phyloP scores from a whole-genome alignment of 2,329 filamentous ascomycete genomes.

The Ophiostoma sp. region DNA sequence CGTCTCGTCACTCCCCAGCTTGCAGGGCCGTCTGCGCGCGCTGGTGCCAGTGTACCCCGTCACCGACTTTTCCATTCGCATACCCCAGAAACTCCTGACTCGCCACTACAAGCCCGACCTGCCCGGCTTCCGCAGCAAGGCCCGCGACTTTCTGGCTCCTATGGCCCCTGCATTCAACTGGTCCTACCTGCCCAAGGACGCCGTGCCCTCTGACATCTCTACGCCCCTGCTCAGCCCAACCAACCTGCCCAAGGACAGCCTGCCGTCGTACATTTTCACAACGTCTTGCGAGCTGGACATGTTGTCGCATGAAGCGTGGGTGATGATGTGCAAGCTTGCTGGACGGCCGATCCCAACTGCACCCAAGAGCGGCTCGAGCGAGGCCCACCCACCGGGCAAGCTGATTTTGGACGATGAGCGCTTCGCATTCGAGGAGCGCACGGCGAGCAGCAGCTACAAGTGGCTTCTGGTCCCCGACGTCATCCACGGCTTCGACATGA shows the following conservation, averaged over 20 bases:
- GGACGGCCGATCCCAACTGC: constrained; percentile 32
- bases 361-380: constrained; percentile 31
- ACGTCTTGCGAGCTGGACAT: constrained; percentile 44
- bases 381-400: constrained; percentile 28
- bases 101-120: constrained; percentile 37
- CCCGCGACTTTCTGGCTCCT: constrained; percentile 31
- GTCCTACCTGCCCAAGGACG: constrained; percentile 36
- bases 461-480: constrained; percentile 43
- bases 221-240: constrained; percentile 42
- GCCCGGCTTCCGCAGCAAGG: constrained; percentile 29
- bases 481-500: constrained; percentile 39
- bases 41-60: constrained; percentile 40
- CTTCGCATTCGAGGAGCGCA: constrained; percentile 36
- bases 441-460: constrained; percentile 31
- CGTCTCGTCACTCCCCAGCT: constrained; percentile 37
- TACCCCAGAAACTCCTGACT: constrained; percentile 32
- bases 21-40: constrained; percentile 34
- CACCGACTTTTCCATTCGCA: constrained; percentile 36
- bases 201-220: constrained; percentile 28
- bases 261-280: constrained; percentile 42
- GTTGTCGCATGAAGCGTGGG: constrained; percentile 40
- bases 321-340: constrained; percentile 36
- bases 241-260: constrained; percentile 32
- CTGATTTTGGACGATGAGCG: constrained; percentile 33
- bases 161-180: constrained; percentile 38